Evolutionary conservation across 139 green algal species (phyloP).

Genomic region (Monoraphidium neglectum): DNA sequence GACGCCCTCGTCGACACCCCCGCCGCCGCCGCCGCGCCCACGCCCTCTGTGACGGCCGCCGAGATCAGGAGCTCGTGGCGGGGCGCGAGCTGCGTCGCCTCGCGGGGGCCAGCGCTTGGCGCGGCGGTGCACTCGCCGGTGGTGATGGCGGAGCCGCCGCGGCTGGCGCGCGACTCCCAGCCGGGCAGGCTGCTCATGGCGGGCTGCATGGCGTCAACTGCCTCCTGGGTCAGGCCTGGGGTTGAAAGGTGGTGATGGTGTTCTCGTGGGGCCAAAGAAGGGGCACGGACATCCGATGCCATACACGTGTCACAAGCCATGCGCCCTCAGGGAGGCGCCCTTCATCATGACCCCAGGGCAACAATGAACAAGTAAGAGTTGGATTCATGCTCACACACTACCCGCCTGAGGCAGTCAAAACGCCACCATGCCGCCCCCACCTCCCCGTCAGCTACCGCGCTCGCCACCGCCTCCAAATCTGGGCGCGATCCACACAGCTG

Average conservation of each 20-base stretch:
- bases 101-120: too few species aligned
- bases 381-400: too few species aligned
- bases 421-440: background rate
- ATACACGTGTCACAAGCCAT: background rate
- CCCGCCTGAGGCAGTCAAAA: background rate
- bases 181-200: conserved; percentile 7
- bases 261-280: background rate
- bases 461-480: background rate
- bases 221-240: conserved; percentile 30
- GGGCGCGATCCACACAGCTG: too few species aligned
- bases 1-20: too few species aligned
- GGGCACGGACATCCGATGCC: background rate
- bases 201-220: conserved; percentile 30
- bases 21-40: too few species aligned
- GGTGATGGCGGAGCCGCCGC: background rate
- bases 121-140: too few species aligned
- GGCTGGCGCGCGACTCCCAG: background rate
- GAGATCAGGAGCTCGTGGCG: too few species aligned
- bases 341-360: background rate
- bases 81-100: too few species aligned
- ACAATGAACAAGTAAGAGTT: background rate
- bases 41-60: too few species aligned
- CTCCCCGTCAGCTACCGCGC: background rate
- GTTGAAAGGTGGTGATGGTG: background rate
- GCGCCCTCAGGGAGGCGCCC: background rate